Evolutionary conservation across 1,284 basidiomycete species (phyloP).

Genomic region (Marasmius fiardii): DNA sequence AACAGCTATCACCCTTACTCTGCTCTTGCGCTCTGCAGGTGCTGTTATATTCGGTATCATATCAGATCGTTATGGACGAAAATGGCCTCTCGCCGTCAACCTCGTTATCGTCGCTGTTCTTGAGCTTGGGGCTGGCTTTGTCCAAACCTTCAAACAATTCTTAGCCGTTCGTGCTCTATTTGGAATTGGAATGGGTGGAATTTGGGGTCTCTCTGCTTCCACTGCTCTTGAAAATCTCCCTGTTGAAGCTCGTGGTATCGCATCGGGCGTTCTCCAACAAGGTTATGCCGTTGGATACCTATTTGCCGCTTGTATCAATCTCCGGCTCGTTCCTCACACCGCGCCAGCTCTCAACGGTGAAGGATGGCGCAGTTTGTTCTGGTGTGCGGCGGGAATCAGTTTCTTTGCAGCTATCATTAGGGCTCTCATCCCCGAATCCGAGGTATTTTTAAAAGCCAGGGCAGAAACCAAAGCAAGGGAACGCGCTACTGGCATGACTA

Average conservation of each 20-base stretch:
- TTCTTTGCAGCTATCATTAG: slow-evolving; percentile 57
- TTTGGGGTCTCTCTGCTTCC: slow-evolving; percentile 75
- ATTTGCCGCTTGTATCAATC: slow-evolving; percentile 19
- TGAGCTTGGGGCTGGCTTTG: slow-evolving; percentile 77
- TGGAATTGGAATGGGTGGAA: slow-evolving; percentile 85
- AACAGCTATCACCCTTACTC: slow-evolving; percentile 86
- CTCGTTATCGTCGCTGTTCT: slow-evolving; percentile 70
- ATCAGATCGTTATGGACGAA: slow-evolving; percentile 86
- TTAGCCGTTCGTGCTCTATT: slow-evolving; percentile 75
- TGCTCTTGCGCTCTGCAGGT: slow-evolving; percentile 87
- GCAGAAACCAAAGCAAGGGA: slow-evolving; percentile 33
- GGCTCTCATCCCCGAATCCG: slow-evolving; percentile 58
- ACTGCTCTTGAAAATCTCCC: slow-evolving; percentile 91
- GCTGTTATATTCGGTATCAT: slow-evolving; percentile 82
- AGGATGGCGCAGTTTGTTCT: slow-evolving; percentile 48
- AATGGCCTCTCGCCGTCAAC: slow-evolving; percentile 88
- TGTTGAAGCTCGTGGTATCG: slow-evolving; percentile 81
- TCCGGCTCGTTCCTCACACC: slow-evolving; percentile 17
- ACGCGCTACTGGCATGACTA: slow-evolving; percentile 35
- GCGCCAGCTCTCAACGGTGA: slow-evolving; percentile 8
- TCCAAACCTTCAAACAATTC: slow-evolving; percentile 66
- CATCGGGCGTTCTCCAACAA: slow-evolving; percentile 82
- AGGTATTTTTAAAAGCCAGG: slow-evolving; percentile 49
- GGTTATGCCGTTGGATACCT: slow-evolving; percentile 63
- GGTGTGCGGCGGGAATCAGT: slow-evolving; percentile 53